Base-by-base conservation (phyloP, 108 stramenopile species). In the Schizochytrium sp. region DNA sequence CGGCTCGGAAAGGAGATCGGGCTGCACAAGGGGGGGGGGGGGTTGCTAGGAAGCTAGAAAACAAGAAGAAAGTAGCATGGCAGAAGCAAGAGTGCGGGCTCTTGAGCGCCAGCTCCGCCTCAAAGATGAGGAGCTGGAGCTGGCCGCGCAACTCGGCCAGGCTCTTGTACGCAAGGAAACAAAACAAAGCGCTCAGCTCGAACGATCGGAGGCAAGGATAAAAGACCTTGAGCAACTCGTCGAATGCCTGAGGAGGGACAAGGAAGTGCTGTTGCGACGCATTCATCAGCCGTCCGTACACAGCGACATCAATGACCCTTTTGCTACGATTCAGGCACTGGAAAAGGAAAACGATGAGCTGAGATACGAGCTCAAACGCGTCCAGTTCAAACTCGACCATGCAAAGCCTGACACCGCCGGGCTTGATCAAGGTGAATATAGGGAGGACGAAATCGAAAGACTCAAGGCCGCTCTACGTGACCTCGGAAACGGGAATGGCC, bases 121-220 rank as follows among this genome's bases (percentile, higher is more conserved):
- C 25, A 83, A 83, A 53, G 76, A 83, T 83, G 76, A 83, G 23
- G 76, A 83, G 23, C 76, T 83, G 16, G 76, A 83, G 76, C 76
- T 83, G 10, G 76, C 76, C 48, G 76, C 76, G 6, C 45, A 83
- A 28, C 76, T 83, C 51, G 76, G 76, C 3, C 76, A 83, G 51
- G 76, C 76, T 12, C 76, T 83, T 6, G 76, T 83, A 6, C 45
- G 51, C 23, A 83, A 83, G 76, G 76, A 83, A 28, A 83, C 76
- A 6, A 83, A 83, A 23, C 76, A 83, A 23, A 28, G 23, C 45
- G 76, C 44, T 6, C 48, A 47, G 45, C 51, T 83, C 19, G 76
- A 55, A 16, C 76, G 23, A 6, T 43, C 76, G 6, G 16, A 28
- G 25, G n/a, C 51, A 12, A 12, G 51, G 16, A 83, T 83, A 8